Evolutionary conservation across 2,329 filamentous ascomycete genomes (phyloP).

Genomic region (Xylariales sp.): DNA sequence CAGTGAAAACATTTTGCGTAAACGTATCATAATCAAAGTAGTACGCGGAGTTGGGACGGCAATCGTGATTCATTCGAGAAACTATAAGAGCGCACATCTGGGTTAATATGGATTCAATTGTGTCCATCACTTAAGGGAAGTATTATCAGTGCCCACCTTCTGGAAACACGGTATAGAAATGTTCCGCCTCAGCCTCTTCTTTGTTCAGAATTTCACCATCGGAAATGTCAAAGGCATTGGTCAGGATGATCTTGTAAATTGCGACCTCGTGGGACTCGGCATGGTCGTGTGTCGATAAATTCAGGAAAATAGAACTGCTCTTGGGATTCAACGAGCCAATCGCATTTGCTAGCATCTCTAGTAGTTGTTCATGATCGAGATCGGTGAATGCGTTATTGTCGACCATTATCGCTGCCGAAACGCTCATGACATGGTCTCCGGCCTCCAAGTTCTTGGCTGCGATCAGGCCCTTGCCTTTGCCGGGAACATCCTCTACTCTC

Average conservation of each 20-base stretch:
- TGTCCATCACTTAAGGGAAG: neutral
- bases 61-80: conserved; percentile 36
- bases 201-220: conserved; percentile 11
- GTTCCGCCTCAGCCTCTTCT: conserved; percentile 15
- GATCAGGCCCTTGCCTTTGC: conserved; percentile 27
- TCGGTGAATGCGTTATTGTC: conserved; percentile 20
- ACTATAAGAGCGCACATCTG: conserved; percentile 14
- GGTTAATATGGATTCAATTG: neutral
- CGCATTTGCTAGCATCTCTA: conserved; percentile 18
- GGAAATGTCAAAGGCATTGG: conserved; percentile 21
- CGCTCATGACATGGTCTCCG: conserved; percentile 22
- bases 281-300: conserved; percentile 20
- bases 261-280: conserved; percentile 13
- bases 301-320: conserved; percentile 18
- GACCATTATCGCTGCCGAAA: conserved; percentile 26
- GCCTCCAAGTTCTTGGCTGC: conserved; percentile 19
- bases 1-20: conserved; percentile 30
- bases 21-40: conserved; percentile 30
- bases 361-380: conserved; percentile 13
- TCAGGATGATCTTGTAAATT: conserved; percentile 25
- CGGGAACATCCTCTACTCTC: conserved; percentile 23
- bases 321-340: conserved; percentile 16
- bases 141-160: conserved; percentile 20
- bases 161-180: conserved; percentile 24
- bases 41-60: conserved; percentile 34